phyloP scores from a whole-genome alignment of 1,284 basidiomycete genomes.

The Cutaneotrichosporon curvatum region DNA sequence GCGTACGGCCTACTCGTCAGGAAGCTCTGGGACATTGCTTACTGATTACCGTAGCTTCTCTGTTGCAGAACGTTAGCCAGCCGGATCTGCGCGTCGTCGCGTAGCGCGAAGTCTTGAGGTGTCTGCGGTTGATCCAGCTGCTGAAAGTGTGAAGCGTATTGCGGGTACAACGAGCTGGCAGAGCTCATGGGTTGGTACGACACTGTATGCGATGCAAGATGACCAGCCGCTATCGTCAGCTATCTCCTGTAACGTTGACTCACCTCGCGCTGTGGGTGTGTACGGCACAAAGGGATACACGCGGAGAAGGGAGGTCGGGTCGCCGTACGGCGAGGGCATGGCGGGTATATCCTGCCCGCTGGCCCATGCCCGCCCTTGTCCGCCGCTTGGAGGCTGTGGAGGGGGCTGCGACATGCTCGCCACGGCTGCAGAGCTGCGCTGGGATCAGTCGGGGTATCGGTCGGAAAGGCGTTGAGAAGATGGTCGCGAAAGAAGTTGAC shows the following conservation, averaged over 20 bases:
- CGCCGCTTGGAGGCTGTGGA: neutral
- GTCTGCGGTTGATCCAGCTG: conserved; percentile 27
- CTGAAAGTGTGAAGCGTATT: conserved; percentile 26
- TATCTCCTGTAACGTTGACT: conserved; percentile 8
- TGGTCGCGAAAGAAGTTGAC: neutral
- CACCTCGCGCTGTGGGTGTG: conserved; percentile 43
- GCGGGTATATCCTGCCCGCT: neutral
- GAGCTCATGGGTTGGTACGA: conserved; percentile 26
- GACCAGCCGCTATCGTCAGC: conserved; percentile 35
- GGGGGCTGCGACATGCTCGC: conserved; percentile 2
- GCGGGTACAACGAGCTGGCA: conserved; percentile 28
- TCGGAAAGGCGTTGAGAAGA: no score
- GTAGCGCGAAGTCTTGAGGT: conserved; percentile 26
- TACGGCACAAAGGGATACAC: conserved; percentile 43
- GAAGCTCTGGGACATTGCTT: neutral
- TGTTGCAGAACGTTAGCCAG: neutral
- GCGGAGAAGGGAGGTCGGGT: conserved; percentile 34
- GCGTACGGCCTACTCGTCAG: conserved; percentile 1
- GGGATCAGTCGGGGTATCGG: no score
- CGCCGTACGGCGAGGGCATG: conserved; percentile 17
- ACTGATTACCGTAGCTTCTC: conserved; percentile 11
- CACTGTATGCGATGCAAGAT: conserved; percentile 40
- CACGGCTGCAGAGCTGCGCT: no score
- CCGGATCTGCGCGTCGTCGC: neutral
- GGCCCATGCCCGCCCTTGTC: neutral